Percentiles rank a stretch among this genome's conserved stretches.
phyloP scores from a whole-genome alignment of 306 rosid species.

The Sesbania bispinosa region DNA sequence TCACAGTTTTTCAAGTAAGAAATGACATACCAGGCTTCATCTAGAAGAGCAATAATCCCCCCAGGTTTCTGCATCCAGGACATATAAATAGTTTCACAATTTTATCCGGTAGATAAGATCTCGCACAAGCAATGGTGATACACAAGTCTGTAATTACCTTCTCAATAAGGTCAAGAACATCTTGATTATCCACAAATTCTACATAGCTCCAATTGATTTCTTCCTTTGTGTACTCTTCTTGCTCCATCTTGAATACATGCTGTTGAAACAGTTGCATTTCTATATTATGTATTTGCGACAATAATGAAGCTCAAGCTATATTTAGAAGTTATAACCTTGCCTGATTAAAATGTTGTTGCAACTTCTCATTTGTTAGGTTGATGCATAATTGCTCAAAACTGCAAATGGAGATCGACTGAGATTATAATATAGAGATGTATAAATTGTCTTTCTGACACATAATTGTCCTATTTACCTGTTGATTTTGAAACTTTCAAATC shows the following conservation, averaged over 20 bases:
- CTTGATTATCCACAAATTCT: conserved; percentile 86
- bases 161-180: conserved; percentile 86
- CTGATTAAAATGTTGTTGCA: conserved; percentile 93
- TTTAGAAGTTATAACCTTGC: conserved; percentile 39
- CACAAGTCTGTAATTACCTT: conserved; percentile 45
- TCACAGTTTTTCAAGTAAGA: conserved; percentile 15
- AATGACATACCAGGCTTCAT: conserved; percentile 80
- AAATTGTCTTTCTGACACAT: background rate
- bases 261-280: conserved; percentile 38
- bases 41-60: conserved; percentile 88
- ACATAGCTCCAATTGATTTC: conserved; percentile 90
- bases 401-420: conserved; percentile 18
- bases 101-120: conserved; percentile 12
- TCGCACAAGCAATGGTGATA: background rate
- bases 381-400: conserved; percentile 92
- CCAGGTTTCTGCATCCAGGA: conserved; percentile 77
- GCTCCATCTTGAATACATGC: conserved; percentile 97
- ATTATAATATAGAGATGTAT: background rate
- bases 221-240: conserved; percentile 89
- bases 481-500: conserved; percentile 89
- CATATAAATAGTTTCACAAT: conserved; percentile 4
- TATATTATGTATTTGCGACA: conserved; percentile 2
- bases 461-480: conserved; percentile 49
- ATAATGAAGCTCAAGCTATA: background rate
- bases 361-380: conserved; percentile 87